A percentile compares a stretch with the other conserved stretches of the same genome.
Conservation (phyloP, 23 red algal genomes). For the Chondrus crispus region DNA sequence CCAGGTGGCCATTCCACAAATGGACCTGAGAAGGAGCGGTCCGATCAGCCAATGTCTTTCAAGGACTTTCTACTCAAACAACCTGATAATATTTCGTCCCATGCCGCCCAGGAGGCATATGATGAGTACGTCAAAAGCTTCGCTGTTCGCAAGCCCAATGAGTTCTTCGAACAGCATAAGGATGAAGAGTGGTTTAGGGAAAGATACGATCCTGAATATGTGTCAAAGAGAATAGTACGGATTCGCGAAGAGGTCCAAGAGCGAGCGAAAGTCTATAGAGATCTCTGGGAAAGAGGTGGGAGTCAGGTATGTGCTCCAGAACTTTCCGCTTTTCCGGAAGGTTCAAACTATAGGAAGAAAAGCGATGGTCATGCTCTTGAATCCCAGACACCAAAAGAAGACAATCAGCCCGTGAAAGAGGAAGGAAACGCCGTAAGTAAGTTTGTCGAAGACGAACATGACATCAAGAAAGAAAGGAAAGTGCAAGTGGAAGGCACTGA, state of each 20-base stretch:
- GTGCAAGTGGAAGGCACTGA: neutral
- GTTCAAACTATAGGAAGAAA: too few relatives aligned
- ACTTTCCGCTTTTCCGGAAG: neutral
- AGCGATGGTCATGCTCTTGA: neutral
- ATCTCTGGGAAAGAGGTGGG: slow-evolving; percentile 16
- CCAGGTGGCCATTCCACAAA: neutral
- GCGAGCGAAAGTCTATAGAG: slow-evolving; percentile 12
- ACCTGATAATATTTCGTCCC: slow-evolving; percentile 2
- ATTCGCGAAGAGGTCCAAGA: slow-evolving; percentile 20
- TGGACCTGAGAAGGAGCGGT: too few relatives aligned
- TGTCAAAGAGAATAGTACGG: slow-evolving; percentile 13
- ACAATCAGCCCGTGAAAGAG: too few relatives aligned
- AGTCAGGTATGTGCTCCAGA: slow-evolving; percentile 23
- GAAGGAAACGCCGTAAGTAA: neutral
- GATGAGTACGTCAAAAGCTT: neutral
- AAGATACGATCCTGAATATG: slow-evolving; percentile 49
- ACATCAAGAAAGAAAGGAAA: neutral
- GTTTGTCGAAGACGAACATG: neutral
- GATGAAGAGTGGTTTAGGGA: slow-evolving; percentile 73
- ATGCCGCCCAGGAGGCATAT: neutral
- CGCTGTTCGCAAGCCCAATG: neutral
- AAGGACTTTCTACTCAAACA: neutral
- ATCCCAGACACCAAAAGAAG: too few relatives aligned
- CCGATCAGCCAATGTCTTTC: neutral
- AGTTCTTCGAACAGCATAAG: slow-evolving; percentile 60